Evolutionary conservation across 1,284 basidiomycete species (phyloP).

Genomic region (Naganishia cerealis): DNA sequence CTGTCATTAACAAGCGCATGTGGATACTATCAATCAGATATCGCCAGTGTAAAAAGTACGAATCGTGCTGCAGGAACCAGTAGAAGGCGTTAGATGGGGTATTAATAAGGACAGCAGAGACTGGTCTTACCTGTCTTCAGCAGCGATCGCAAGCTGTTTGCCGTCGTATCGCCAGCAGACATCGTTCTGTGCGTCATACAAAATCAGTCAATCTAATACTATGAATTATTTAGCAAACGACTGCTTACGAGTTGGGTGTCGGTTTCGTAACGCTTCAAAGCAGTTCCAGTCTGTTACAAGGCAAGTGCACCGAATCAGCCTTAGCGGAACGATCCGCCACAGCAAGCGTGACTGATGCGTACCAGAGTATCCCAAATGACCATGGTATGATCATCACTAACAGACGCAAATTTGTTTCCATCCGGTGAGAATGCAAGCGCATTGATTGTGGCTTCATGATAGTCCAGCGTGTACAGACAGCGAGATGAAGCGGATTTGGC

Average conservation of each 20-base stretch:
- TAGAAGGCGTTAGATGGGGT: background rate
- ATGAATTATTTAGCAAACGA: background rate
- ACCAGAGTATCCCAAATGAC: slow-evolving; percentile 51
- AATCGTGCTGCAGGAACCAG: slow-evolving; percentile 9
- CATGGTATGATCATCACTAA: slow-evolving; percentile 36
- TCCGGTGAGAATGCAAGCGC: slow-evolving; percentile 32
- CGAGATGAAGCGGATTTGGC: slow-evolving; percentile 11
- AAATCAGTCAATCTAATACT: background rate
- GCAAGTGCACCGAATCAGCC: background rate
- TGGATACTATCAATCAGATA: background rate
- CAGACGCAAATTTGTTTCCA: slow-evolving; percentile 32
- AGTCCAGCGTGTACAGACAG: slow-evolving; percentile 33
- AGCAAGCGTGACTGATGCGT: background rate
- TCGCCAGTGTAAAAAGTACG: slow-evolving; percentile 32
- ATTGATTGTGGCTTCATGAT: slow-evolving; percentile 31
- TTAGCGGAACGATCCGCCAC: too few relatives aligned
- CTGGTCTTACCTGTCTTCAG: slow-evolving; percentile 27
- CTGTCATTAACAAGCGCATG: too few relatives aligned
- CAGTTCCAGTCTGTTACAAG: slow-evolving; percentile 6
- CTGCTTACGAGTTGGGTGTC: slow-evolving; percentile 19
- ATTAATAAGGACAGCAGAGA: background rate
- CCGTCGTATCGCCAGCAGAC: slow-evolving; percentile 31
- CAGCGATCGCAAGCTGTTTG: slow-evolving; percentile 28
- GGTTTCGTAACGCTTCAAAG: slow-evolving; percentile 19
- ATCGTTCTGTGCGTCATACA: slow-evolving; percentile 9